These are phyloP conservation scores for Arabidopsis lyrata DNA, from an alignment of 441 rosid genomes.

Conservation along the genomic window DNA sequence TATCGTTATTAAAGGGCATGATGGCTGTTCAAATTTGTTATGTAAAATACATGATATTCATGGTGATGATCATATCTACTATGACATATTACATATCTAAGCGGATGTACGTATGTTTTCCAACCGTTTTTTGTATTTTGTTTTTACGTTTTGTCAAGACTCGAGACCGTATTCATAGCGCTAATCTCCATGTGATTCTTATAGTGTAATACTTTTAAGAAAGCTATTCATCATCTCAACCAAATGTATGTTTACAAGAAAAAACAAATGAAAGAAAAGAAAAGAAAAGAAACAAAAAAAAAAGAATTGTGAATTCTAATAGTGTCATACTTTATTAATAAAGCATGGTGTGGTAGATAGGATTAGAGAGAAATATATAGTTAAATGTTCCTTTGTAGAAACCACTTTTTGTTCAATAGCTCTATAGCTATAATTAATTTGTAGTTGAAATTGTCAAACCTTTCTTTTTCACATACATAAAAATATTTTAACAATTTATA, in stretches of 20 bases:
- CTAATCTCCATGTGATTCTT: neutral
- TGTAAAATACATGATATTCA: neutral
- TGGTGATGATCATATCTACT: conserved; percentile 8
- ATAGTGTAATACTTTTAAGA: neutral
- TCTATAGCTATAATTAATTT: conserved; percentile 23
- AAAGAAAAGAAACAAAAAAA: too few relatives aligned
- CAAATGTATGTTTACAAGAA: conserved; percentile 15
- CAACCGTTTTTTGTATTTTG: neutral
- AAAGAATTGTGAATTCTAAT: too few relatives aligned
- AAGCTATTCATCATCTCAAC: neutral
- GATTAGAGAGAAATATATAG: conserved; percentile 25
- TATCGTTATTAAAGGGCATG: neutral
- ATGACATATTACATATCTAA: neutral
- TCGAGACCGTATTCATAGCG: neutral
- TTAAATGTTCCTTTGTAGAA: conserved; percentile 63
- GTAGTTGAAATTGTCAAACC: conserved; percentile 58
- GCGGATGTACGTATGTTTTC: conserved; percentile 18
- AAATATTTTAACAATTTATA: conserved; percentile 14
- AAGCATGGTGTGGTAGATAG: conserved; percentile 31
- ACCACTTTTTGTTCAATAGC: conserved; percentile 55
- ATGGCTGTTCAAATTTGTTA: conserved; percentile 5
- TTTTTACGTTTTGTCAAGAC: neutral
- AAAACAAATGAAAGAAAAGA: too few relatives aligned
- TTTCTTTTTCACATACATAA: conserved; percentile 38
- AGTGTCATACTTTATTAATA: too few relatives aligned